Evolutionary conservation across 805 yeast genomes (phyloP).

Genomic region (Kodamaea neixiangensis): DNA sequence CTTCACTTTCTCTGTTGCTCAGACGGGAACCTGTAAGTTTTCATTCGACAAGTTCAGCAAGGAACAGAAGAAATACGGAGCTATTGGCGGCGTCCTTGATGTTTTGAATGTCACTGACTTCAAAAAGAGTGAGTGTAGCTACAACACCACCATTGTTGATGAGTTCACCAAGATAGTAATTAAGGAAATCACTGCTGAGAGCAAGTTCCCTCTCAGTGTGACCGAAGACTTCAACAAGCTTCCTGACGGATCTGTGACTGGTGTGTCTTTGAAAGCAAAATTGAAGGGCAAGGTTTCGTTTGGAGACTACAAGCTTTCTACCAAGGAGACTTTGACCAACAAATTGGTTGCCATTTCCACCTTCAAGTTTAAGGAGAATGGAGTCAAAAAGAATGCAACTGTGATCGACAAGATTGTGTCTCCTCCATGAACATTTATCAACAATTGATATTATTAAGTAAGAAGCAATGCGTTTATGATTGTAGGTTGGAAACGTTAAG

Average conservation of each 20-base stretch:
- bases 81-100: neutral
- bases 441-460: too few species aligned
- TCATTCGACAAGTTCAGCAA: neutral
- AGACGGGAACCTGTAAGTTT: conserved; percentile 4
- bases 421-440: neutral
- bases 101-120: conserved; percentile 3
- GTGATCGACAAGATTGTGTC: conserved; percentile 3
- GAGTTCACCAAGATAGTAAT: conserved; percentile 10
- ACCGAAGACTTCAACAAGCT: neutral
- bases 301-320: conserved; percentile 1
- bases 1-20: conserved; percentile 17
- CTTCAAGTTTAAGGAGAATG: conserved; percentile 9
- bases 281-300: conserved; percentile 3
- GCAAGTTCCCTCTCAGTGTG: conserved; percentile 6
- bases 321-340: neutral
- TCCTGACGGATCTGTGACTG: neutral
- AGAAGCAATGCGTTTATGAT: too few species aligned
- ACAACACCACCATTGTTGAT: conserved; percentile 6
- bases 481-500: too few species aligned
- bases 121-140: conserved; percentile 4
- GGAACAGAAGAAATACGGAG: neutral
- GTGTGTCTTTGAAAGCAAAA: conserved; percentile 4
- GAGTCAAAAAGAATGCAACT: neutral
- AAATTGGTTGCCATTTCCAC: conserved; percentile 16
- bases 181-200: conserved; percentile 1